Evolutionary conservation across 768 basidiomycete genomes (phyloP).

Genomic region (Amylocystis lapponica): DNA sequence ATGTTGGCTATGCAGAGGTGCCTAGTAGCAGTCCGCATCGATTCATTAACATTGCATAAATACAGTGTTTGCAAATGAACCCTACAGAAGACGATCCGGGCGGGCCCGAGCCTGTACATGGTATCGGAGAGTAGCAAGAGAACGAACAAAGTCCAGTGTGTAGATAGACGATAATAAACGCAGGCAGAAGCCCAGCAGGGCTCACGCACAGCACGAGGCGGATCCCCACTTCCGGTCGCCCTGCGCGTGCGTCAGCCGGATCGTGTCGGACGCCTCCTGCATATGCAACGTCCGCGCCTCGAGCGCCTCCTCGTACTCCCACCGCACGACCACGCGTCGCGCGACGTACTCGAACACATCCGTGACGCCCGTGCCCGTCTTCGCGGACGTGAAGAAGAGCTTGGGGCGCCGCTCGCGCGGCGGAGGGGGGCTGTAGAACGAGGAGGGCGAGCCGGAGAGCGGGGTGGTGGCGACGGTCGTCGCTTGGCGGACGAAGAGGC

Average conservation of each 20-base stretch:
- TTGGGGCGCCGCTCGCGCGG: constrained; percentile 51
- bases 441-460: constrained; percentile 15
- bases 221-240: neutral
- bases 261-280: constrained; percentile 35
- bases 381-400: constrained; percentile 73
- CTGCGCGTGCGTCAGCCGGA: constrained; percentile 23
- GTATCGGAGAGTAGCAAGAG: neutral
- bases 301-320: constrained; percentile 61
- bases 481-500: constrained; percentile 36
- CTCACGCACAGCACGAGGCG: constrained; percentile 4
- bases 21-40: too few species aligned
- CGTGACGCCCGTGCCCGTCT: constrained; percentile 65
- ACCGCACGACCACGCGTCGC: constrained; percentile 49
- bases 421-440: constrained; percentile 10
- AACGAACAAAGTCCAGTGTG: too few species aligned
- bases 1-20: too few species aligned
- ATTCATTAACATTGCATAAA: too few species aligned
- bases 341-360: constrained; percentile 79
- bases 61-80: too few species aligned
- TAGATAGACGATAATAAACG: too few species aligned
- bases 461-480: constrained; percentile 20
- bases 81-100: too few species aligned
- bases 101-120: too few species aligned
- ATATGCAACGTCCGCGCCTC: constrained; percentile 41
- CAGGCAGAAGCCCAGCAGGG: neutral